A percentile compares a stretch with the other conserved stretches of the same genome.
These are phyloP conservation scores for Ogataea nakhonphanomensis DNA, from an alignment of 805 yeast species.

Conservation along the genomic window DNA sequence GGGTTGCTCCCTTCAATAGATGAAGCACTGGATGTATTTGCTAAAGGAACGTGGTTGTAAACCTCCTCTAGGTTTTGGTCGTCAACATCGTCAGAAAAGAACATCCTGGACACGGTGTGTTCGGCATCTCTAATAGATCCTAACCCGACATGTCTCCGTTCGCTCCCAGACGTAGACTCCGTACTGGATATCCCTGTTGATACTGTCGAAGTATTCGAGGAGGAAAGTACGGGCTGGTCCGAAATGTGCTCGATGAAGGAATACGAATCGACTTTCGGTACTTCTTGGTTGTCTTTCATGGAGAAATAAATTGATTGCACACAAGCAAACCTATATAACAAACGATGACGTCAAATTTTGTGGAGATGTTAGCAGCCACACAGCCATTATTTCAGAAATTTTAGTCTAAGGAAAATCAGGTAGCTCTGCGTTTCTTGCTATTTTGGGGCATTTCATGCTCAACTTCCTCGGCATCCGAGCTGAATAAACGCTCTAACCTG, in stretches of 20 bases:
- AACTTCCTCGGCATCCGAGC: slow-evolving; percentile 19
- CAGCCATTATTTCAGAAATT: neutral
- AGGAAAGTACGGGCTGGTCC: slow-evolving; percentile 9
- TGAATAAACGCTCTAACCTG: slow-evolving; percentile 26
- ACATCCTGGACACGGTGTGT: slow-evolving; percentile 23
- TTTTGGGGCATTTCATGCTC: slow-evolving; percentile 4
- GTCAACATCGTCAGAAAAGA: slow-evolving; percentile 27
- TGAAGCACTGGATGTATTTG: slow-evolving; percentile 14
- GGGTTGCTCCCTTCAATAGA: slow-evolving; percentile 7
- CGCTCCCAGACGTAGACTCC: slow-evolving; percentile 6
- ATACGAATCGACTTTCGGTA: slow-evolving; percentile 10
- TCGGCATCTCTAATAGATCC: slow-evolving; percentile 4
- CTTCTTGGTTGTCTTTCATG: slow-evolving; percentile 2
- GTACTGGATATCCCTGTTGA: slow-evolving; percentile 14
- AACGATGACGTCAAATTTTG: slow-evolving; percentile 6
- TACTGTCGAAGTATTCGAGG: slow-evolving; percentile 10
- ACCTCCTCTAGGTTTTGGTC: slow-evolving; percentile 22
- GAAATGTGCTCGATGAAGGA: slow-evolving; percentile 18
- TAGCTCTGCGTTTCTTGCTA: slow-evolving; percentile 7
- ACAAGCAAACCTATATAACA: slow-evolving; percentile 1
- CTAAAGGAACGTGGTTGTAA: slow-evolving; percentile 24
- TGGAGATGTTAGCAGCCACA: neutral
- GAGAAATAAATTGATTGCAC: neutral
- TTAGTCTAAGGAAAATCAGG: neutral
- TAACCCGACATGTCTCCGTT: neutral